Evolutionary conservation across 164 flowering plant species (phyloP), one percentile per base, ranked within the genome.

Genomic region (Annona cherimola): DNA sequence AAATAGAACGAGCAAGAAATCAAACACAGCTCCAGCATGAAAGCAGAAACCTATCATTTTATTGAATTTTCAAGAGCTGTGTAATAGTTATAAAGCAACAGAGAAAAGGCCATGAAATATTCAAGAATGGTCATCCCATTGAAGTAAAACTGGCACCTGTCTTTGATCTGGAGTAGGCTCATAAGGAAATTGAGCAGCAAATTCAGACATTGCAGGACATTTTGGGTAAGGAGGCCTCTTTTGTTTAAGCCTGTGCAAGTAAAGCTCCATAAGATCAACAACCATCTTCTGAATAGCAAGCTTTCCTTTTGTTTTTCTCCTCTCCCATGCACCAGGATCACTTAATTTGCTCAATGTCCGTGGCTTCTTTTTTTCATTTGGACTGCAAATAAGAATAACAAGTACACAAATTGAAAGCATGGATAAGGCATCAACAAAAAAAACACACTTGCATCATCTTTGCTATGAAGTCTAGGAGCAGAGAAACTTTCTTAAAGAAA

Each of bases 221-320:
- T 88, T 88, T 4, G 97, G 94, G 63, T 95, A 92, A 4, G 98
- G 96, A 40, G 91, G 83, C 76, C 99, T 85, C 69, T 74, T 91
- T 71, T 89, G 97, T 81, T 87, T 91, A 12, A 94, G 85, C 81
- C 99, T 84, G 78, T 94, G 92, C 43, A 94, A 75, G 76, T 94
- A 94, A 42, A 94, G 71, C 87, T 94, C 99, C 99, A 94, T 94
- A 80, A 94, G 84, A 68, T 91, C 96, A 64, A 94, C 99, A 74
- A 94, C 97, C 98, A 94, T 94, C 81, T 89, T 94, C 83, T 94
- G 99, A 69, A 94, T 82, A 6, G 97, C 97, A 74, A 94, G 85
- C 83, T 92, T 91, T 55, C 99, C 99, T 77, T 90, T 92, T 66
- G 80, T 86, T 81, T 88, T 90, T 81, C 97, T 88, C 82, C 73